A percentile compares a stretch with the other conserved stretches of the same genome.
These are phyloP conservation scores for Ulota crispa DNA, from an alignment of 225 moss, liverwort and hornwort genomes.

Conservation along the genomic window DNA sequence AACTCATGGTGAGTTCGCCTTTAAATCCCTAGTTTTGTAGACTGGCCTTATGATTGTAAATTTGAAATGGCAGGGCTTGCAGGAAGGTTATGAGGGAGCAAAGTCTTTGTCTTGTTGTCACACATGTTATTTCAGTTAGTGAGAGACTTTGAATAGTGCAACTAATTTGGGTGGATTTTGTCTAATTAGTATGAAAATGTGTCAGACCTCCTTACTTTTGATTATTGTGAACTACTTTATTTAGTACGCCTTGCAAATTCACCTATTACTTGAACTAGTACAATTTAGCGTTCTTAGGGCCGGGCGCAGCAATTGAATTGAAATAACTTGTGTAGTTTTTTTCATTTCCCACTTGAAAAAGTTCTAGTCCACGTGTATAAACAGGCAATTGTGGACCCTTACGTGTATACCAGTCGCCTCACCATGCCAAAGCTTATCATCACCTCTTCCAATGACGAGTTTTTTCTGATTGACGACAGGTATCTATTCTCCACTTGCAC, in stretches of 20 bases:
- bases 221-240: too few species aligned
- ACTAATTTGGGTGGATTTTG: too few species aligned
- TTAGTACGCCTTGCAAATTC: too few species aligned
- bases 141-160: too few species aligned
- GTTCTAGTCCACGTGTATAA: neutral
- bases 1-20: constrained; percentile 73
- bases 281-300: too few species aligned
- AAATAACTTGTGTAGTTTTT: neutral
- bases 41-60: neutral
- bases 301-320: too few species aligned
- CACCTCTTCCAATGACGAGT: constrained; percentile 89
- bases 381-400: constrained; percentile 87
- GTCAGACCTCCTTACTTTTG: too few species aligned
- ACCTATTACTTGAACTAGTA: too few species aligned
- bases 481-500: constrained; percentile 15
- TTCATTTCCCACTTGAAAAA: neutral
- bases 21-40: neutral
- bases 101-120: constrained; percentile 4
- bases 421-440: constrained; percentile 84
- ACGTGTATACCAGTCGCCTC: constrained; percentile 67
- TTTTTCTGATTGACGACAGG: constrained; percentile 93
- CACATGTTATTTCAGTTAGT: too few species aligned
- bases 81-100: neutral
- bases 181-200: too few species aligned
- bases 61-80: constrained; percentile 12